phyloP scores from a whole-genome alignment of 108 stramenopile species.

The Mayamaea pseudoterrestris region DNA sequence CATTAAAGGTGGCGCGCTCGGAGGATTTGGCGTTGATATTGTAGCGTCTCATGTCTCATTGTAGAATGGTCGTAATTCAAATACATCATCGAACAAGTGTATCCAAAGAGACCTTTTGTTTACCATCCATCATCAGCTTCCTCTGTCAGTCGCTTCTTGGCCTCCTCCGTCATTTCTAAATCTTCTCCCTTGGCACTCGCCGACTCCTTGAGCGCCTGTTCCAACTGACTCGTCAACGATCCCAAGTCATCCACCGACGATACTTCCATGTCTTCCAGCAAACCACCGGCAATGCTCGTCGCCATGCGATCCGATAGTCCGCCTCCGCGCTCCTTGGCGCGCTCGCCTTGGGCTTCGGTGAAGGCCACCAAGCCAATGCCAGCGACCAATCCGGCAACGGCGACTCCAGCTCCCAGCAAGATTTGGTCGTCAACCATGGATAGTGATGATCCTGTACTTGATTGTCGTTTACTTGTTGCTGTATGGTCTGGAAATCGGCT shows the following conservation, averaged over 20 bases:
- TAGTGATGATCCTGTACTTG: background rate
- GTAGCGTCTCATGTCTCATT: no score
- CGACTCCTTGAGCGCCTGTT: slow-evolving; percentile 60
- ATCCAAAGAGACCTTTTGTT: no score
- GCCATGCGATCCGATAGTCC: slow-evolving; percentile 70
- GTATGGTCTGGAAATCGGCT: background rate
- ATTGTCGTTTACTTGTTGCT: background rate
- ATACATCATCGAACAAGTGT: no score
- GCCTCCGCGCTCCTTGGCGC: slow-evolving; percentile 58
- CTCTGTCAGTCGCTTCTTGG: slow-evolving; percentile 59
- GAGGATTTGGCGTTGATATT: no score
- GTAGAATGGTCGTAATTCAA: no score
- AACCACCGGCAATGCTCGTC: slow-evolving; percentile 46
- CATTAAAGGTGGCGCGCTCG: no score
- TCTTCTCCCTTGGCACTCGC: slow-evolving; percentile 30
- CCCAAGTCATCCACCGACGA: slow-evolving; percentile 60
- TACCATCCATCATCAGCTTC: slow-evolving; percentile 86
- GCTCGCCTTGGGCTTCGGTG: slow-evolving; percentile 71
- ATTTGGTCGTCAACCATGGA: slow-evolving; percentile 17
- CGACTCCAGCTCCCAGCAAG: slow-evolving; percentile 52
- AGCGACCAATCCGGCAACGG: slow-evolving; percentile 46
- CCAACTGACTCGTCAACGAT: slow-evolving; percentile 63
- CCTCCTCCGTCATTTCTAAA: slow-evolving; percentile 65
- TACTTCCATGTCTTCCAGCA: slow-evolving; percentile 83
- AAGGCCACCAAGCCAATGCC: slow-evolving; percentile 68